Base-by-base conservation (phyloP, 1,284 basidiomycete species). In the Ceratobasidium theobromae region DNA sequence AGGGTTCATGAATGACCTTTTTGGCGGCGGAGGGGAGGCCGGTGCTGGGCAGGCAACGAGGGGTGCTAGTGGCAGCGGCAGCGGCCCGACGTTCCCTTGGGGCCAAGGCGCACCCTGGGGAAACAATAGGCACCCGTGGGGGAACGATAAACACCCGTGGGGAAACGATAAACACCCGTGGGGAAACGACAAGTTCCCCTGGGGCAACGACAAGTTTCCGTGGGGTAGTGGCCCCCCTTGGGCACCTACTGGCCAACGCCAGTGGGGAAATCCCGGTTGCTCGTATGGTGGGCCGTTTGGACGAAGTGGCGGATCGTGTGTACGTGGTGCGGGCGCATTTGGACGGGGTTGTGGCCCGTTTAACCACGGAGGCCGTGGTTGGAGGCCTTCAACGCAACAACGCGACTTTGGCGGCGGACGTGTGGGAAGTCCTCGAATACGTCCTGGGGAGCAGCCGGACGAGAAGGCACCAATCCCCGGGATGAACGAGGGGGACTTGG, bases 1-100 rank as follows among this genome's bases (percentile, higher is more conserved):
- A 23, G 58, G 48, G 14, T 62, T 62, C n/a, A 62, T 62, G 58
- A 40, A 33, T 18, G 46, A 48, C 16, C 40, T 62, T 21, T 62
- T 62, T 30, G 58, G 57, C 9, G 45, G 46, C 5, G 30, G 18
- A n/a, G 58, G 58, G 11, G 46, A 49, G 9, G 58, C n/a, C n/a
- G n/a, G n/a, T n/a, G n/a, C n/a, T n/a, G n/a, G n/a, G n/a, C n/a
- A n/a, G n/a, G n/a, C n/a, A n/a, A n/a, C n/a, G n/a, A n/a, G n/a
- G n/a, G n/a, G n/a, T n/a, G n/a, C n/a, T n/a, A n/a, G n/a, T n/a
- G n/a, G n/a, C n/a, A n/a, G n/a, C n/a, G n/a, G n/a, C n/a, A n/a
- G n/a, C n/a, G n/a, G n/a, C n/a, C n/a, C n/a, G n/a, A n/a, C n/a
- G n/a, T n/a, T n/a, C n/a, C n/a, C n/a, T n/a, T n/a, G n/a, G n/a